phyloP scores from a whole-genome alignment of 495 filamentous ascomycete genomes.

The Penicillium taxi region DNA sequence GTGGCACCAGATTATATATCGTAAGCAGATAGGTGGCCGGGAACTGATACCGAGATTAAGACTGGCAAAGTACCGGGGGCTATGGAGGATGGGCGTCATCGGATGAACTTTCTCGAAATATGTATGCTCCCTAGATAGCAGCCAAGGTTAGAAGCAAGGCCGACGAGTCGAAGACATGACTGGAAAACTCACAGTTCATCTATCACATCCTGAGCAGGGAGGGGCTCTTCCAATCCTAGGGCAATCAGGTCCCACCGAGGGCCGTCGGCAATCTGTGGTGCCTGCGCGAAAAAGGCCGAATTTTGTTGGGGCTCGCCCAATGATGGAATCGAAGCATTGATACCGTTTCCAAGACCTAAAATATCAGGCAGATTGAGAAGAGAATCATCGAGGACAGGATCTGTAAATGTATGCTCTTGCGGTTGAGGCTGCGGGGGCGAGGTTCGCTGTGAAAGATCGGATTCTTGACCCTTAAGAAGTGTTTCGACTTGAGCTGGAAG shows the following conservation, averaged over 20 bases:
- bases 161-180: no score
- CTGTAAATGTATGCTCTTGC: conserved; percentile 18
- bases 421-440: conserved; percentile 15
- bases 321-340: conserved; percentile 17
- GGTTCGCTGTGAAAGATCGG: conserved; percentile 15
- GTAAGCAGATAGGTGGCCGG: conserved; percentile 4
- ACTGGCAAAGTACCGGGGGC: conserved; percentile 3
- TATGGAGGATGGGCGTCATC: conserved; percentile 6
- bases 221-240: conserved; percentile 82
- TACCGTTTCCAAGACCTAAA: conserved; percentile 15
- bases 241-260: conserved; percentile 90
- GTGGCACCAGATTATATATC: conserved; percentile 8
- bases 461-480: conserved; percentile 61
- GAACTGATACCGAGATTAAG: conserved; percentile 34
- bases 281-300: conserved; percentile 14
- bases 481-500: conserved; percentile 85
- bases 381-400: conserved; percentile 18
- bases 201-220: conserved; percentile 79
- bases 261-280: conserved; percentile 24
- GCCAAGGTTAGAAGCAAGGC: neutral
- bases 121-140: conserved; percentile 20
- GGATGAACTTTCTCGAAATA: conserved; percentile 6
- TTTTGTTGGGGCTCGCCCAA: conserved; percentile 19
- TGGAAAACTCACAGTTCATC: conserved; percentile 67
- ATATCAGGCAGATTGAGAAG: conserved; percentile 21